These are phyloP conservation scores for Syzygium malaccense DNA, from an alignment of 441 rosid genomes.

Conservation along the genomic window DNA sequence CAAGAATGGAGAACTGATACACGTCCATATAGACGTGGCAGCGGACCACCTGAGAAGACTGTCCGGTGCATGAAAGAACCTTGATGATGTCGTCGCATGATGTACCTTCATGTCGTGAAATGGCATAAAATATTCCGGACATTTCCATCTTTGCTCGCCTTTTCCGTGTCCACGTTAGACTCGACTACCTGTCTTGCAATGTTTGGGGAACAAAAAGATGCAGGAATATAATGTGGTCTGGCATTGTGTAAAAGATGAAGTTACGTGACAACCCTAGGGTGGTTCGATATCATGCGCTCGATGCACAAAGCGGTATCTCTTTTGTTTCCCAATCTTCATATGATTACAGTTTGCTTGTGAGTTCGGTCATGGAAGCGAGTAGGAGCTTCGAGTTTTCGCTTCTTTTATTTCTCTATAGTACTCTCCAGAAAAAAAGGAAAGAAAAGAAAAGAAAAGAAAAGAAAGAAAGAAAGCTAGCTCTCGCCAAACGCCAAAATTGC, in stretches of 20 bases:
- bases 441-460: neutral
- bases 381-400: neutral
- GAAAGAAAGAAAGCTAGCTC: neutral
- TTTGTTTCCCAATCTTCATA: neutral
- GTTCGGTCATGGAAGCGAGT: neutral
- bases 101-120: neutral
- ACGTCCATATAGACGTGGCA: neutral
- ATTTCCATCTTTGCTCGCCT: neutral
- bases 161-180: neutral
- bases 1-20: neutral
- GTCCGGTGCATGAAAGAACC: neutral
- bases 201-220: neutral
- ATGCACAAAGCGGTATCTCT: neutral
- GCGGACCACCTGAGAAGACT: neutral
- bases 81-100: neutral
- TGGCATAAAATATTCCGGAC: neutral
- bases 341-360: neutral
- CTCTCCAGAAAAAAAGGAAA: neutral
- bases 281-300: neutral
- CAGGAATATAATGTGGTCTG: neutral
- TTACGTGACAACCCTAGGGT: neutral
- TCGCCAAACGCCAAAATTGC: neutral
- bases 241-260: neutral
- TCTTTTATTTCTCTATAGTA: neutral
- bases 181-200: neutral